Conservation (phyloP, 2,329 filamentous ascomycete genomes). For the Allantophomopsis lycopodina region DNA sequence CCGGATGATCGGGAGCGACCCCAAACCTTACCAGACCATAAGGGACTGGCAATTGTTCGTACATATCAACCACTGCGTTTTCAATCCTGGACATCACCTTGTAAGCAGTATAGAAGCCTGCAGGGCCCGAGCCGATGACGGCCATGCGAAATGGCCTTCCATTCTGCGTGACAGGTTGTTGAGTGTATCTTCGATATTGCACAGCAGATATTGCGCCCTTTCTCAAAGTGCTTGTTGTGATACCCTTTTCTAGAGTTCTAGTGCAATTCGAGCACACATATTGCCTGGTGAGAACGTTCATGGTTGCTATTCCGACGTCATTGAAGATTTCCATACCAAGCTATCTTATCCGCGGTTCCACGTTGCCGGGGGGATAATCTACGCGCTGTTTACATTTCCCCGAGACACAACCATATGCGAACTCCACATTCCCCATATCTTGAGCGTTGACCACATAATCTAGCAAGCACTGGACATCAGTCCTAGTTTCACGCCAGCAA, state of each 20-base stretch:
- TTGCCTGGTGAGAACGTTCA: conserved; percentile 10
- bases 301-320: conserved; percentile 7
- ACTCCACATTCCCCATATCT: no score
- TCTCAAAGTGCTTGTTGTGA: neutral
- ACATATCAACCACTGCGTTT: conserved; percentile 78
- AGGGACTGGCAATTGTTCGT: conserved; percentile 82
- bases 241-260: conserved; percentile 3
- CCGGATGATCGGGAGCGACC: conserved; percentile 95
- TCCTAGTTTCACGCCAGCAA: no score
- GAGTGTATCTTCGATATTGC: conserved; percentile 10
- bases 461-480: no score
- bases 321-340: neutral
- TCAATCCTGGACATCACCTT: conserved; percentile 66
- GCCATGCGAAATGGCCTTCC: conserved; percentile 59
- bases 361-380: no score
- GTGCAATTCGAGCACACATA: conserved; percentile 15
- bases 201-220: neutral
- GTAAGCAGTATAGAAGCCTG: conserved; percentile 90
- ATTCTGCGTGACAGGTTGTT: conserved; percentile 12
- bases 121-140: conserved; percentile 84
- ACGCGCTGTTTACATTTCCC: no score
- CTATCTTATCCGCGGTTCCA: no score
- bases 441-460: no score
- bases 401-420: no score
- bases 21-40: conserved; percentile 89